Conservation (phyloP, 805 yeast species). For the Cyberlindnera xishuangbannaensis region DNA sequence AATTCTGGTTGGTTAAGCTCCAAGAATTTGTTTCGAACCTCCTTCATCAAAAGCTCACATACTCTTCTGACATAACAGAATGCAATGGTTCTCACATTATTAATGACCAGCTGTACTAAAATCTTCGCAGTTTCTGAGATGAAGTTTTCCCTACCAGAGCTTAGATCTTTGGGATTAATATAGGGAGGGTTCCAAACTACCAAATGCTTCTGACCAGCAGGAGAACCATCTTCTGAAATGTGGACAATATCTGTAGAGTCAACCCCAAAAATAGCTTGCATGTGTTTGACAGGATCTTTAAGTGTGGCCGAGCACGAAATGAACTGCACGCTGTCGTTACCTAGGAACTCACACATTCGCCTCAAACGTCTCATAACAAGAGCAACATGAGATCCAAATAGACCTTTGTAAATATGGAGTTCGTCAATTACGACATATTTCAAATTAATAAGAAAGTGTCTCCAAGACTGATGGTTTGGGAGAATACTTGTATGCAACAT, state of each 20-base stretch:
- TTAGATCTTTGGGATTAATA: slow-evolving; percentile 50
- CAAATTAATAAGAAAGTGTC: slow-evolving; percentile 55
- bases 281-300: slow-evolving; percentile 64
- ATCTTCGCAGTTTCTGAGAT: slow-evolving; percentile 73
- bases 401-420: slow-evolving; percentile 81
- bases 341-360: slow-evolving; percentile 51
- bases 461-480: slow-evolving; percentile 76
- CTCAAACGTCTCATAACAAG: slow-evolving; percentile 74
- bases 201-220: slow-evolving; percentile 68
- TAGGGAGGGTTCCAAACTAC: slow-evolving; percentile 84
- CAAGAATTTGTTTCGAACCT: slow-evolving; percentile 53
- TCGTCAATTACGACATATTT: slow-evolving; percentile 78
- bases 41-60: slow-evolving; percentile 85
- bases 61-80: slow-evolving; percentile 83
- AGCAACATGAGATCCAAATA: slow-evolving; percentile 92
- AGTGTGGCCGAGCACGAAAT: slow-evolving; percentile 95
- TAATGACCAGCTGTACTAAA: slow-evolving; percentile 56
- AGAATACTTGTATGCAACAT: slow-evolving; percentile 80
- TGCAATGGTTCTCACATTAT: slow-evolving; percentile 74
- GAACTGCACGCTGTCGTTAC: slow-evolving; percentile 52
- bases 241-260: slow-evolving; percentile 46
- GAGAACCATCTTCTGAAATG: slow-evolving; percentile 80
- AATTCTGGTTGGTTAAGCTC: slow-evolving; percentile 40
- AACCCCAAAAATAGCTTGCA: slow-evolving; percentile 70
- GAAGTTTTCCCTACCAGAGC: slow-evolving; percentile 60